phyloP scores from a whole-genome alignment of 768 basidiomycete genomes.

The Rhodotorula diobovata region DNA sequence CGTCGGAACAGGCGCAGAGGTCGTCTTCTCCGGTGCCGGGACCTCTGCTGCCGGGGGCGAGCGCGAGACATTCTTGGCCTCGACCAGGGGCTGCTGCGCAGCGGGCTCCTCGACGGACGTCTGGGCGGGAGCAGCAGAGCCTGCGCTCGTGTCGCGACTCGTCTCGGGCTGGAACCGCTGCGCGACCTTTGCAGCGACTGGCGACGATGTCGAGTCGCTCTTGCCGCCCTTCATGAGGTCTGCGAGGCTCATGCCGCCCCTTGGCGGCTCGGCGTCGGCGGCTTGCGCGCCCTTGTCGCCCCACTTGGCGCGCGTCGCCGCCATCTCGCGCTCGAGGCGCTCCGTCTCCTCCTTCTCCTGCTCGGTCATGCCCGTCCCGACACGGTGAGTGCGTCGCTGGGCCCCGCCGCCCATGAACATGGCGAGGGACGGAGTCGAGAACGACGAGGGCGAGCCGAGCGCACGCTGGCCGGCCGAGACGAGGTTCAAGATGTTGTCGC shows the following conservation, averaged over 20 bases:
- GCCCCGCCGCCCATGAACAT: constrained; percentile 33
- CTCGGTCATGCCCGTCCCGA: constrained; percentile 23
- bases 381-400: constrained; percentile 8
- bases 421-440: constrained; percentile 25
- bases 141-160: not conserved
- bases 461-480: constrained; percentile 3
- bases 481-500: constrained; percentile 33
- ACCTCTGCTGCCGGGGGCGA: not conserved
- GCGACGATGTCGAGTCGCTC: not conserved
- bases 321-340: constrained; percentile 35
- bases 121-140: not conserved
- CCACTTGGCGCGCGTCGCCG: constrained; percentile 18
- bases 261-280: not conserved
- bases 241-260: constrained; percentile 22
- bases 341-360: constrained; percentile 28
- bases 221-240: constrained; percentile 12
- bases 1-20: not conserved
- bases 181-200: constrained; percentile 27
- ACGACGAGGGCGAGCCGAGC: constrained; percentile 1
- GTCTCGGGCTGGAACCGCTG: not conserved
- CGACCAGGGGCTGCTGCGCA: constrained; percentile 12
- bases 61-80: constrained; percentile 30
- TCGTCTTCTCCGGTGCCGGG: not conserved
- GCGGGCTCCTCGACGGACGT: not conserved
- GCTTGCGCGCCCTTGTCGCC: constrained; percentile 10